phyloP scores from a whole-genome alignment of 2,329 filamentous ascomycete species.

The Xylariaceae sp. region DNA sequence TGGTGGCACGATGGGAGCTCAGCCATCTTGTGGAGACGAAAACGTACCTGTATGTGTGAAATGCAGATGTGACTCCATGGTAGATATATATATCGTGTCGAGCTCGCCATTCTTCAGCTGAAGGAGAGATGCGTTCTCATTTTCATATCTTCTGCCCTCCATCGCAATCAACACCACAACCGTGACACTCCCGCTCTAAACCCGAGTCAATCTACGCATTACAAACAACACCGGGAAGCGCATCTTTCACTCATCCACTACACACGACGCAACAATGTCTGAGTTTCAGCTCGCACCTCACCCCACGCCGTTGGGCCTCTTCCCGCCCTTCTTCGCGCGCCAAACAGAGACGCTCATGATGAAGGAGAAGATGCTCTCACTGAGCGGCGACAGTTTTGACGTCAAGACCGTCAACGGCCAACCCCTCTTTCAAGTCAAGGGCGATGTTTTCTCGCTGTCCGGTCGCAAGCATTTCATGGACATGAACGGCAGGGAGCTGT shows the following conservation, averaged over 20 bases:
- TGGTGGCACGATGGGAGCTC: slow-evolving; percentile 50
- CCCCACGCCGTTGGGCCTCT: slow-evolving; percentile 33
- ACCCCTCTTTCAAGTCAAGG: slow-evolving; percentile 52
- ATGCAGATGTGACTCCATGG: background rate
- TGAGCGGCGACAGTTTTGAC: slow-evolving; percentile 60
- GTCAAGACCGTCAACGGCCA: slow-evolving; percentile 51
- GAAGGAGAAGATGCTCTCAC: slow-evolving; percentile 56
- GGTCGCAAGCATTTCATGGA: slow-evolving; percentile 53
- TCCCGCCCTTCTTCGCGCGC: slow-evolving; percentile 35
- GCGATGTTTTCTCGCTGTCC: slow-evolving; percentile 48
- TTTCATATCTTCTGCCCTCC: background rate
- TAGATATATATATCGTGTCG: background rate
- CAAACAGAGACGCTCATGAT: slow-evolving; percentile 48
- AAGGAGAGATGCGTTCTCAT: background rate
- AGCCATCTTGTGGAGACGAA: background rate
- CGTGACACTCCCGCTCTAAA: background rate
- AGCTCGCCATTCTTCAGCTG: background rate
- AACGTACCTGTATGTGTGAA: background rate
- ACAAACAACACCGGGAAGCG: background rate
- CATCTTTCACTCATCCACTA: background rate
- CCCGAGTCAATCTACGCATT: background rate
- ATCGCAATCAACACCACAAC: background rate
- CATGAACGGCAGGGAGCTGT: slow-evolving; percentile 48
- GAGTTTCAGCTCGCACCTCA: slow-evolving; percentile 8
- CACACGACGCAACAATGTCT: slow-evolving; percentile 1